Conservation (phyloP, 805 yeast genomes). For the Wickerhamiella slavikovae region DNA sequence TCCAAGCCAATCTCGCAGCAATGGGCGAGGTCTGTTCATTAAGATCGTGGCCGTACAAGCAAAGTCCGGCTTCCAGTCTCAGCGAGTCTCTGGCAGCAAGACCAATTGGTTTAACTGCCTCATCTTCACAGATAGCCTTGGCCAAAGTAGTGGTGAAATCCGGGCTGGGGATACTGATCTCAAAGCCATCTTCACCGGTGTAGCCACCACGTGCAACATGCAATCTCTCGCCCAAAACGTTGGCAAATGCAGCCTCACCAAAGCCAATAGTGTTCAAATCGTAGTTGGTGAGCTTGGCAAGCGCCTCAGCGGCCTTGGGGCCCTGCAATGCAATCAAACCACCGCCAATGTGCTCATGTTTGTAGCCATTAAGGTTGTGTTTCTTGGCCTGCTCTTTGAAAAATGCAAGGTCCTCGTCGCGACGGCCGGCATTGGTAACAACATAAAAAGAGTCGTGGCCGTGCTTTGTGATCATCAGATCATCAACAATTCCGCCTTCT, state of each 20-base stretch:
- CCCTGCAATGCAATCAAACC: slow-evolving; percentile 86
- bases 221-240: slow-evolving; percentile 23
- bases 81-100: slow-evolving; percentile 96
- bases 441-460: slow-evolving; percentile 53
- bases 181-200: slow-evolving; percentile 98
- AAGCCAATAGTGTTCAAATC: slow-evolving; percentile 46
- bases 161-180: slow-evolving; percentile 49
- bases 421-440: slow-evolving; percentile 92
- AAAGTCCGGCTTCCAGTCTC: slow-evolving; percentile 95
- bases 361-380: slow-evolving; percentile 18
- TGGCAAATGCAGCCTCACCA: slow-evolving; percentile 41
- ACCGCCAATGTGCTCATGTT: slow-evolving; percentile 32
- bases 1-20: slow-evolving; percentile 79
- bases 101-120: slow-evolving; percentile 63
- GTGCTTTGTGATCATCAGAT: slow-evolving; percentile 73
- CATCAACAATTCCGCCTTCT: slow-evolving; percentile 83
- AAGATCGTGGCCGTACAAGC: slow-evolving; percentile 86
- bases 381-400: slow-evolving; percentile 29
- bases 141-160: slow-evolving; percentile 38
- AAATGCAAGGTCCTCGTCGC: slow-evolving; percentile 57
- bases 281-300: slow-evolving; percentile 40
- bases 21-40: slow-evolving; percentile 65
- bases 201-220: slow-evolving; percentile 92
- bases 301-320: slow-evolving; percentile 51
- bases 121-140: slow-evolving; percentile 30